Evolutionary conservation across 2,329 filamentous ascomycete species (phyloP).

Genomic region (Fusarium virguliforme): DNA sequence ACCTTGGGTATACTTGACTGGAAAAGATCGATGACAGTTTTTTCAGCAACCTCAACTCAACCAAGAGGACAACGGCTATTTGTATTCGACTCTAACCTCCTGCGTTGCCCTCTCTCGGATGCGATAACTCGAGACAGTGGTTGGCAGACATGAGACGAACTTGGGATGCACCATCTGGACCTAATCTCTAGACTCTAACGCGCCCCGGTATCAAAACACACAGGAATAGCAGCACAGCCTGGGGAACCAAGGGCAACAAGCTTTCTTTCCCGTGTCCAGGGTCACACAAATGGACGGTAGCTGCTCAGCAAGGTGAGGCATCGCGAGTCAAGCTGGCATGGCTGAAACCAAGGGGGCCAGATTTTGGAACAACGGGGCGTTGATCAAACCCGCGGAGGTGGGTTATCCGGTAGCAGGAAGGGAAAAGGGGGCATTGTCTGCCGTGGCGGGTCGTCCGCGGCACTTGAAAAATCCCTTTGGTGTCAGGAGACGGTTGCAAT

Average conservation of each 20-base stretch:
- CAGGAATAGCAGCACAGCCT: slow-evolving; percentile 11
- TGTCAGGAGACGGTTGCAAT: slow-evolving; percentile 8
- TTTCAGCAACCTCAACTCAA: slow-evolving; percentile 5
- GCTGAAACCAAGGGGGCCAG: slow-evolving; percentile 36
- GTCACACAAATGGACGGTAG: not conserved
- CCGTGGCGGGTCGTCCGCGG: slow-evolving; percentile 28
- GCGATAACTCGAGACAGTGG: slow-evolving; percentile 30
- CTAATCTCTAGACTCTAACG: slow-evolving; percentile 4
- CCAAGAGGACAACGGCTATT: slow-evolving; percentile 24
- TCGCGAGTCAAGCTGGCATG: slow-evolving; percentile 14
- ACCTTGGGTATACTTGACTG: slow-evolving; percentile 25
- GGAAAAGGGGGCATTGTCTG: slow-evolving; percentile 25
- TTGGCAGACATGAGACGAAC: slow-evolving; percentile 33
- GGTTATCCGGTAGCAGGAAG: slow-evolving; percentile 40
- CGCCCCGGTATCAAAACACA: slow-evolving; percentile 6
- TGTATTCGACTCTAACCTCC: slow-evolving; percentile 20
- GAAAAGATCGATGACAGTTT: slow-evolving; percentile 6
- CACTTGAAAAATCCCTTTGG: not conserved
- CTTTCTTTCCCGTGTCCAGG: not conserved
- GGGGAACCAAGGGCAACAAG: slow-evolving; percentile 6
- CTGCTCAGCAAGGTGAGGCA: slow-evolving; percentile 12
- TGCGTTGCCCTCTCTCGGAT: slow-evolving; percentile 18
- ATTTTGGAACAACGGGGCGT: slow-evolving; percentile 29
- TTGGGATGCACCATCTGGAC: slow-evolving; percentile 22
- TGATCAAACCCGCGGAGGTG: slow-evolving; percentile 41